These are phyloP conservation scores for Bryoerythrophyllum caledonicum DNA, from an alignment of 225 moss, liverwort and hornwort genomes.

Conservation along the genomic window DNA sequence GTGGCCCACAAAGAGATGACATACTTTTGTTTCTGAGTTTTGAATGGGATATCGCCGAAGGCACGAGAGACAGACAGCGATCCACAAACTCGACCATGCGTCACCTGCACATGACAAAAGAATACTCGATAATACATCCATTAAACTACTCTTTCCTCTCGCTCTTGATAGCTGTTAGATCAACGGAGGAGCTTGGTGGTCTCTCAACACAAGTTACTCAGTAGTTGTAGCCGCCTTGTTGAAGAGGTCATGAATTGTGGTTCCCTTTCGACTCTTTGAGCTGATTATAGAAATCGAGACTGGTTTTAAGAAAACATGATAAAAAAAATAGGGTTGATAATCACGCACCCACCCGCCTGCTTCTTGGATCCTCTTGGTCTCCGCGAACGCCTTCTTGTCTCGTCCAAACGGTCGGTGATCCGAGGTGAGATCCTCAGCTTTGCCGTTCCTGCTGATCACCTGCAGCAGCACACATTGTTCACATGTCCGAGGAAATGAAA, in stretches of 20 bases:
- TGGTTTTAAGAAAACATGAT: no score
- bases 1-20: neutral
- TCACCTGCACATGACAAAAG: constrained; percentile 41
- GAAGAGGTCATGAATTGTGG: no score
- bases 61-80: constrained; percentile 71
- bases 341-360: constrained; percentile 75
- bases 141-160: no score
- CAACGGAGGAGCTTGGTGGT: no score
- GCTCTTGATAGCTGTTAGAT: no score
- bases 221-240: no score
- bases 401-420: constrained; percentile 76
- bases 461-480: constrained; percentile 33
- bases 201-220: no score
- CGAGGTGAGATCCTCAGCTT: constrained; percentile 64
- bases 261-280: no score
- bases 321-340: neutral
- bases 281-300: no score
- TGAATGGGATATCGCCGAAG: constrained; percentile 65
- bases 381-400: constrained; percentile 52
- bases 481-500: neutral
- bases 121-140: neutral
- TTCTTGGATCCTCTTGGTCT: constrained; percentile 60
- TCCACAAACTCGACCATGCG: constrained; percentile 68
- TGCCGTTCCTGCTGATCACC: constrained; percentile 65
- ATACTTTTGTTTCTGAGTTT: constrained; percentile 64